Percentiles rank a stretch among this genome's conserved stretches.
These are phyloP conservation scores for Urochloa ruziziensis DNA, from an alignment of 176 grass and related monocot species.

Conservation along the genomic window DNA sequence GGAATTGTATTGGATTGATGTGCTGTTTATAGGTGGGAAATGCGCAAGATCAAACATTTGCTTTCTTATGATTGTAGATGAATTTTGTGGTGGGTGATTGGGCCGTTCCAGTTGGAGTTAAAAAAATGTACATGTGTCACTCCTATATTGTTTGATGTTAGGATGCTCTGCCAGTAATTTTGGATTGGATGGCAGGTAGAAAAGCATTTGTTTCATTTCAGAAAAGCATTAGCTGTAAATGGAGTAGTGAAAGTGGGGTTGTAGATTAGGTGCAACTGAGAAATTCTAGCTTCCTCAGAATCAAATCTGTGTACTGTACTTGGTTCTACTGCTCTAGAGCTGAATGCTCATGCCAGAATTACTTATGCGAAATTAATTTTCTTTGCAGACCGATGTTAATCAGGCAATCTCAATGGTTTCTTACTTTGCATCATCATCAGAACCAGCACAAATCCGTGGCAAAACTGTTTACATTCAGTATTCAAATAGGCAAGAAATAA, in stretches of 20 bases:
- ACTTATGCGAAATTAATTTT: constrained; percentile 20
- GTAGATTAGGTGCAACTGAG: not conserved
- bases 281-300: not conserved
- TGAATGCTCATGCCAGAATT: constrained; percentile 6
- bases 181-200: not conserved
- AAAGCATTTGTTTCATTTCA: not conserved
- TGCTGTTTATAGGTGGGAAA: not conserved
- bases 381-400: constrained; percentile 74
- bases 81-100: not conserved
- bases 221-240: no score
- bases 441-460: constrained; percentile 91
- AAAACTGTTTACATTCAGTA: constrained; percentile 98
- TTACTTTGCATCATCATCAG: constrained; percentile 90
- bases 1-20: not conserved
- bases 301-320: not conserved
- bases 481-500: constrained; percentile 97
- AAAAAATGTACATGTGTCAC: not conserved
- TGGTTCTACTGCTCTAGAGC: not conserved
- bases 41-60: not conserved
- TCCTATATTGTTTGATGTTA: constrained; percentile 7
- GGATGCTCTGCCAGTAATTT: not conserved
- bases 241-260: not conserved
- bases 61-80: not conserved
- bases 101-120: not conserved
- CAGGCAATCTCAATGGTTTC: constrained; percentile 99